Evolutionary conservation across 208 protist species (phyloP), one percentile per base, ranked within the genome.

Genomic region (Wallacemonas sp.): DNA sequence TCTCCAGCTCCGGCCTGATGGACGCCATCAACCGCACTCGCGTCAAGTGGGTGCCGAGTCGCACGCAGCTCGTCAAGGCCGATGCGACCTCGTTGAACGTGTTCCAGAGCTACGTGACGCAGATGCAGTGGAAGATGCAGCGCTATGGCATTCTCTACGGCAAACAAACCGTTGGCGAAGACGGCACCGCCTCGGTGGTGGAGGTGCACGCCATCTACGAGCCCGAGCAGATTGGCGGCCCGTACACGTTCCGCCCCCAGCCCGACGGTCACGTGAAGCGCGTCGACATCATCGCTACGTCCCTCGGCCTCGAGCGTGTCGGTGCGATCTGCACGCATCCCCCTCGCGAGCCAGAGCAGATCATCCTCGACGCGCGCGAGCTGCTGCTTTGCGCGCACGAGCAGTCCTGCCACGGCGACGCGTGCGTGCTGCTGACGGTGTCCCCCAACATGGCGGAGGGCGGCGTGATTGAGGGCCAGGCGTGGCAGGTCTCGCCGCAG

Each of bases 131-230:
- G 86, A 72, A 78, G 25, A 22, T 94, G 69, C 85, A 94, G 74
- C 84, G 88, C 12, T 93, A 93, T 70, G 92, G 87, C 31, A 81
- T 95, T 38, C 70, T 97, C 31, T 97, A 97, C 74, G 92, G 92
- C 36, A 18, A 12, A 7, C 16, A 59, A 18, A 41, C 31, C 31
- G 22, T n/a, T 14, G 75, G 57, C 8, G 89, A 87, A 73, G 79
- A 92, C 44, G 65, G 22, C 11, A 65, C 42, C 1, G 50, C 45
- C 10, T 61, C 71, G 23, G 75, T 66, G 10, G 49, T 95, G 18
- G 84, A 94, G 64, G 83, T 92, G 54, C 92, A 97, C 72, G 79
- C 89, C 29, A 67, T 95, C 4, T 97, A 97, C 65, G 92, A 97
- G 70, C 89, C 89, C 0, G 81, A 95, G 77, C 88, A 94, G 76